Percentiles rank a stretch among this genome's conserved stretches.
Evolutionary conservation across 108 stramenopile genomes (phyloP).

Genomic region (Fragilaria radians): DNA sequence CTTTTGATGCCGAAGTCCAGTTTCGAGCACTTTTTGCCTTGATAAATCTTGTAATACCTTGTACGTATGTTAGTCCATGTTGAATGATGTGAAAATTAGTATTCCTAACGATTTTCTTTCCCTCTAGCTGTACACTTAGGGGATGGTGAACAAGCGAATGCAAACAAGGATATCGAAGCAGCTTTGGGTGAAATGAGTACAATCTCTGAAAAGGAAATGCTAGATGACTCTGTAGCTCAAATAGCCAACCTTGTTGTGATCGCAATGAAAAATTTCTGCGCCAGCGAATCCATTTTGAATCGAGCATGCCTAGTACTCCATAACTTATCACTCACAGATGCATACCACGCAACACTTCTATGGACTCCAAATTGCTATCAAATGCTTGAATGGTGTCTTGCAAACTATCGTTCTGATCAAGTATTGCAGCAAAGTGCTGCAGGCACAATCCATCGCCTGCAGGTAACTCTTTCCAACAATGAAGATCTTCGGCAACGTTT

Average conservation of each 20-base stretch:
- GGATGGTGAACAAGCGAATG: conserved; percentile 29
- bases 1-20: conserved; percentile 82
- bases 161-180: conserved; percentile 29
- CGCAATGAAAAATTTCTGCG: conserved; percentile 86
- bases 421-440: conserved; percentile 80
- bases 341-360: conserved; percentile 68
- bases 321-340: conserved; percentile 78
- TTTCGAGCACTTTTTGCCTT: conserved; percentile 90
- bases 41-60: conserved; percentile 89
- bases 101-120: conserved; percentile 5
- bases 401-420: conserved; percentile 76
- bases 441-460: conserved; percentile 72
- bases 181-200: conserved; percentile 36
- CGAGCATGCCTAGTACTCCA: conserved; percentile 90
- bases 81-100: conserved; percentile 3
- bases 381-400: conserved; percentile 83
- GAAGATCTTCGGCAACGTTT: conserved; percentile 31
- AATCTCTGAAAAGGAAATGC: conserved; percentile 57
- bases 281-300: conserved; percentile 83
- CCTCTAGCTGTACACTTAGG: conserved; percentile 25
- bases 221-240: conserved; percentile 66
- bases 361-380: conserved; percentile 81
- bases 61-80: conserved; percentile 19
- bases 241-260: conserved; percentile 69
- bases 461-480: conserved; percentile 38